Base-by-base conservation (phyloP, 2,329 filamentous ascomycete species). In the Beauveria sp. region DNA sequence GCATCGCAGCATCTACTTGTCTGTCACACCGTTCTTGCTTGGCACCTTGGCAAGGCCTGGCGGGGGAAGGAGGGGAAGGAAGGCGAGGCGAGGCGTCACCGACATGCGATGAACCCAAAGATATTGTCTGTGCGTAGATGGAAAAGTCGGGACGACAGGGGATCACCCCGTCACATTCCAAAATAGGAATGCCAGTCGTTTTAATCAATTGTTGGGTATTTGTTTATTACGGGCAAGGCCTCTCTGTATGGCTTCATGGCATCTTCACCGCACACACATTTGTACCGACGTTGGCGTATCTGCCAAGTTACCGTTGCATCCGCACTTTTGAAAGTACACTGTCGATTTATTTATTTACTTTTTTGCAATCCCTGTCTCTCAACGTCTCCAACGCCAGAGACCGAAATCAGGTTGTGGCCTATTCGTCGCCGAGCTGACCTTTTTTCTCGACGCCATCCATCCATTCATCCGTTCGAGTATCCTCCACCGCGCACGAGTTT, bases 121-220 rank as follows among this genome's bases (percentile, higher is more conserved):
- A 22, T 22, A 31, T n/a, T 31, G 58, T 60, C 58, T 60, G 50
- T 60, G 50, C 58, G 50, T 26, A 20, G 12, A 38, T 7, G 14
- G 10, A 40, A 16, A 14, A 38, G 14, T 53, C 42, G 40, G 20
- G 42, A 40, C 22, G n/a, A 38, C 3, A 7, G 24, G 24, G 3
- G 26, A 53, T 60, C 58, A 45, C 49, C 42, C n/a, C 26, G 42
- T 60, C 49, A 48, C 58, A 53, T 60, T 60, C 58, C 40, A 40
- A 40, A 46, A 46, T 8, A 54, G 58, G 58, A 60, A 53, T 60
- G 58, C 7, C 56, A 10, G 16, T 42, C 14, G 42, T 14, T 9
- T 3, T 5, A 28, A 26, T 14, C 14, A 12, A 3, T 22, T 20
- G 24, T 26, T 28, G 22, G 9, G 28, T 14, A 24, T 38, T 57